A percentile compares a stretch with the other conserved stretches of the same genome.
phyloP scores from a whole-genome alignment of 176 grass and related monocot genomes.

The Stipa capillata region DNA sequence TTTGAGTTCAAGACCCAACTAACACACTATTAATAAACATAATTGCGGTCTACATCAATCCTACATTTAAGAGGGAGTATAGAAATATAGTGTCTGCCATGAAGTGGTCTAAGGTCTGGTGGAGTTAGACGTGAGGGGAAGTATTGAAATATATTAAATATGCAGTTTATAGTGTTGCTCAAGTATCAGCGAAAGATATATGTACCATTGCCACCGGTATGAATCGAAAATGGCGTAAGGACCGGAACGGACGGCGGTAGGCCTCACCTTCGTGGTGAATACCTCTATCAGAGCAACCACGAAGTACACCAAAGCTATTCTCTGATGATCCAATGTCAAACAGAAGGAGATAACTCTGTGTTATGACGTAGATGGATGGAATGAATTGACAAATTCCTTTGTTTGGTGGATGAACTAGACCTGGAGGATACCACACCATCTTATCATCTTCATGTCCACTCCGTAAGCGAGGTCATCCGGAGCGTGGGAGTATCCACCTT shows the following conservation, averaged over 20 bases:
- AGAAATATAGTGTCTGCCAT: too few species aligned
- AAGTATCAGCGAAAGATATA: not conserved
- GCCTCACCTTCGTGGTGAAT: slow-evolving; percentile 35
- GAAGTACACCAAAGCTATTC: slow-evolving; percentile 73
- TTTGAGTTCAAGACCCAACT: too few species aligned
- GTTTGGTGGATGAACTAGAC: not conserved
- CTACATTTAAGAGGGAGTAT: too few species aligned
- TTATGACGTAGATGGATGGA: not conserved
- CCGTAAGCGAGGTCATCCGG: slow-evolving; percentile 66
- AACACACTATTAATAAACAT: too few species aligned
- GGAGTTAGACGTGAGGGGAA: too few species aligned
- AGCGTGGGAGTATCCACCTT: slow-evolving; percentile 88
- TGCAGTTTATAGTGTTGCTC: not conserved
- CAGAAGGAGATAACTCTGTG: not conserved
- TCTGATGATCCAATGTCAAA: slow-evolving; percentile 18
- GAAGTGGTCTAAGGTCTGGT: too few species aligned
- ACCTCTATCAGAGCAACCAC: slow-evolving; percentile 58
- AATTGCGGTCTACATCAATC: too few species aligned
- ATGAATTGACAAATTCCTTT: not conserved
- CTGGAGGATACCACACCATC: slow-evolving; percentile 85
- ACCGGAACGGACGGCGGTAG: slow-evolving; percentile 10
- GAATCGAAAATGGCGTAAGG: slow-evolving; percentile 43
- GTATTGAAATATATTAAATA: too few species aligned
- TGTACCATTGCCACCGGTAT: slow-evolving; percentile 62
- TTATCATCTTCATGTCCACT: slow-evolving; percentile 69